A percentile compares a stretch with the other conserved stretches of the same genome.
phyloP scores from a whole-genome alignment of 1,284 basidiomycete species.

The Phaffia rhodozyma region DNA sequence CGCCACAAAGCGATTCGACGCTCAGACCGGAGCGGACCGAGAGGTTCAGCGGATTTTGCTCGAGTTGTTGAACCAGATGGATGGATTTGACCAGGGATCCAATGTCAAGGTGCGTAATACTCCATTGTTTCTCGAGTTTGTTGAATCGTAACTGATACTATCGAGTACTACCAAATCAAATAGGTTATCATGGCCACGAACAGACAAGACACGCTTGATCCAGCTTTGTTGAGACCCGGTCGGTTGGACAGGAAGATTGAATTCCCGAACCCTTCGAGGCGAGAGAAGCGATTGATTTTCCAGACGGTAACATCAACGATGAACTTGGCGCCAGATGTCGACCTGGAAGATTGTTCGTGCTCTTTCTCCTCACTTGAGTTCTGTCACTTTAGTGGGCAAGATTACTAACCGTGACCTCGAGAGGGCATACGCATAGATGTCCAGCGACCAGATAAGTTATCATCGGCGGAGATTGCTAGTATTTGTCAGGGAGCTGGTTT shows the following conservation, averaged over 20 bases:
- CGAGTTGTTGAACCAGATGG: constrained; percentile 99
- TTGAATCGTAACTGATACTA: background rate
- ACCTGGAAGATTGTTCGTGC: constrained; percentile 86
- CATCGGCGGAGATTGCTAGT: constrained; percentile 88
- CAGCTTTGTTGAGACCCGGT: constrained; percentile 91
- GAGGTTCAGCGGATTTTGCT: constrained; percentile 98
- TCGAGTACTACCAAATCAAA: background rate
- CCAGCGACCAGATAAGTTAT: constrained; percentile 87
- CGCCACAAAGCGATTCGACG: constrained; percentile 98
- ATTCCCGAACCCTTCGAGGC: constrained; percentile 85
- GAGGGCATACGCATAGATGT: constrained; percentile 53
- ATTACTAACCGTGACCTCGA: constrained; percentile 1
- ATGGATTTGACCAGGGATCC: constrained; percentile 97
- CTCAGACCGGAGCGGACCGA: constrained; percentile 96
- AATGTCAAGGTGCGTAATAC: constrained; percentile 74
- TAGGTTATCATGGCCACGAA: constrained; percentile 99
- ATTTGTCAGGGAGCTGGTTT: constrained; percentile 96
- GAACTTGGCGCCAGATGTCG: constrained; percentile 96
- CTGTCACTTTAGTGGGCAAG: background rate
- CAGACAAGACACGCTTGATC: constrained; percentile 89
- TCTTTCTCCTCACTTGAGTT: background rate
- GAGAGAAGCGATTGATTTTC: constrained; percentile 96
- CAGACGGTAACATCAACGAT: constrained; percentile 96
- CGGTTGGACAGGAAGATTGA: constrained; percentile 98
- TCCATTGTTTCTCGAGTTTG: background rate